These are phyloP conservation scores for Cicer judaicum DNA, from an alignment of 306 rosid species.

Conservation along the genomic window DNA sequence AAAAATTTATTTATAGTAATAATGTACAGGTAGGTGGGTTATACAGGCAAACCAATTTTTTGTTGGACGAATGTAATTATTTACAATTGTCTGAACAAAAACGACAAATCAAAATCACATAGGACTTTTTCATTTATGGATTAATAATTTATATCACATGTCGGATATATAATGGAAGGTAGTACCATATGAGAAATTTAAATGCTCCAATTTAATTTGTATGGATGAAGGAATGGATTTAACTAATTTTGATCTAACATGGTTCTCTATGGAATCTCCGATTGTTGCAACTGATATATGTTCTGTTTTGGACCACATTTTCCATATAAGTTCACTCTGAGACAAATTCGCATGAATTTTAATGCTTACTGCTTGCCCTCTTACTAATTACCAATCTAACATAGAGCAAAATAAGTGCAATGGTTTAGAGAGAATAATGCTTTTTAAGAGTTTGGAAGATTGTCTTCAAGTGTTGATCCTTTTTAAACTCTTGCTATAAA, in stretches of 20 bases:
- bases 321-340: constrained; percentile 20
- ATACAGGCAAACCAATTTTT: constrained; percentile 14
- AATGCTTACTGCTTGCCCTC: constrained; percentile 11
- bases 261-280: constrained; percentile 24
- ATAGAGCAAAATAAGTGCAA: constrained; percentile 1
- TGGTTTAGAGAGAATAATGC: constrained; percentile 17
- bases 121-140: constrained; percentile 25
- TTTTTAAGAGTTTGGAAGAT: constrained; percentile 12
- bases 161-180: constrained; percentile 13
- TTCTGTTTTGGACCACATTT: constrained; percentile 43
- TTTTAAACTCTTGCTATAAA: constrained; percentile 12
- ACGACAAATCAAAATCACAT: constrained; percentile 25
- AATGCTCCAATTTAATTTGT: constrained; percentile 24
- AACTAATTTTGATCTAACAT: constrained; percentile 31
- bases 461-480: constrained; percentile 29
- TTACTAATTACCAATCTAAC: constrained; percentile 37
- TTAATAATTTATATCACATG: constrained; percentile 1
- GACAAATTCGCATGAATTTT: constrained; percentile 39
- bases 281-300: constrained; percentile 21
- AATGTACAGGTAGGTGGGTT: neutral
- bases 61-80: constrained; percentile 21
- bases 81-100: constrained; percentile 19
- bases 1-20: neutral
- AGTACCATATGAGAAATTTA: constrained; percentile 18
- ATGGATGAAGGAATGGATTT: constrained; percentile 29